Conservation (phyloP, 2,329 filamentous ascomycete genomes). For the Scytalidium lignicola region DNA sequence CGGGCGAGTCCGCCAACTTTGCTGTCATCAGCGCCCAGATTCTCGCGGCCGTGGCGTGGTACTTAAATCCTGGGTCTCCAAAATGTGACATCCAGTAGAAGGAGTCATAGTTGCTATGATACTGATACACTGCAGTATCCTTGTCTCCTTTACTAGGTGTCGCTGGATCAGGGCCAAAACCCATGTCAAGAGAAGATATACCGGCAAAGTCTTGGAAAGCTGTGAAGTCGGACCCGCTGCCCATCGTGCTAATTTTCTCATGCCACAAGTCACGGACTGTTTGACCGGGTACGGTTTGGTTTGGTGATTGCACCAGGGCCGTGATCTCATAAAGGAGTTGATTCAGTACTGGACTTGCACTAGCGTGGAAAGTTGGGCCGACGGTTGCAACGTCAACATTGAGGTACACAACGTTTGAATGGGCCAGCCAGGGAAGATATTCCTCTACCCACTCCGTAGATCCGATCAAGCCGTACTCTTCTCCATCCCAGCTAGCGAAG, state of each 20-base stretch:
- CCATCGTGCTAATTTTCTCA: constrained; percentile 50
- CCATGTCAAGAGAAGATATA: constrained; percentile 50
- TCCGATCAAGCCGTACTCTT: constrained; percentile 76
- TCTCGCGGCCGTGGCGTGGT: constrained; percentile 54
- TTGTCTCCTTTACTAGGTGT: constrained; percentile 7
- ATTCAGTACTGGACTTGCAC: constrained; percentile 59
- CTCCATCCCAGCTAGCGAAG: constrained; percentile 70
- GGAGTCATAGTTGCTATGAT: constrained; percentile 80
- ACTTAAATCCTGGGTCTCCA: constrained; percentile 62
- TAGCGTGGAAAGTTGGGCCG: constrained; percentile 51
- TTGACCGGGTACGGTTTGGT: constrained; percentile 31
- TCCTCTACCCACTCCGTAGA: constrained; percentile 88
- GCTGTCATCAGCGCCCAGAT: constrained; percentile 46
- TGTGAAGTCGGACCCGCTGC: constrained; percentile 63
- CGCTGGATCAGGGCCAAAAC: constrained; percentile 36
- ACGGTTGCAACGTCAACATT: constrained; percentile 70
- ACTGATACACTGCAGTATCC: constrained; percentile 58
- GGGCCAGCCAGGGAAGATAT: constrained; percentile 68
- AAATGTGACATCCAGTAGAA: constrained; percentile 80
- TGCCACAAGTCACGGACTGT: constrained; percentile 43
- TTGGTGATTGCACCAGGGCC: constrained; percentile 38
- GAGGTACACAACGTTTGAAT: constrained; percentile 66
- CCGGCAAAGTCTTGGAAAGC: constrained; percentile 56
- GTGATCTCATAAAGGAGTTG: constrained; percentile 54
- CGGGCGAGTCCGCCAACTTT: constrained; percentile 41